Evolutionary conservation across 2,329 filamentous ascomycete genomes (phyloP).

Genomic region (Aspergillus sp.): DNA sequence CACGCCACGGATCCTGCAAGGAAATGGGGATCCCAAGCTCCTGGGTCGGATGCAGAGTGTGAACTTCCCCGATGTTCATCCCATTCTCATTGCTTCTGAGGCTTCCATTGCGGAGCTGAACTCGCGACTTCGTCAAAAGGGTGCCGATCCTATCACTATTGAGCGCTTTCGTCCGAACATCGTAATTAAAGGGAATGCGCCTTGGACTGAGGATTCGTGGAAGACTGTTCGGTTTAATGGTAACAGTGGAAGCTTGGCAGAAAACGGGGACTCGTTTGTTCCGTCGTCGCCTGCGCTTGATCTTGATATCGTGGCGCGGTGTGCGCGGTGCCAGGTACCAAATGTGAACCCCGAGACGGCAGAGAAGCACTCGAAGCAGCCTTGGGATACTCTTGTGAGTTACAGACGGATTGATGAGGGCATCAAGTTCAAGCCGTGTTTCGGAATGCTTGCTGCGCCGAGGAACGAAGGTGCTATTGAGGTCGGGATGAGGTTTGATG

Average conservation of each 20-base stretch:
- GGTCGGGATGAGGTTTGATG: slow-evolving; percentile 54
- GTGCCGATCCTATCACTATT: slow-evolving; percentile 47
- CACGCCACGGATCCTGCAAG: slow-evolving; percentile 46
- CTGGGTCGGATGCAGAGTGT: slow-evolving; percentile 50
- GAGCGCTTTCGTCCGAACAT: slow-evolving; percentile 61
- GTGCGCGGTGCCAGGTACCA: slow-evolving; percentile 56
- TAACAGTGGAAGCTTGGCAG: background rate
- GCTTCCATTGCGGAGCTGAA: slow-evolving; percentile 55
- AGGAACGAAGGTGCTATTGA: slow-evolving; percentile 48
- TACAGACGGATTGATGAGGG: slow-evolving; percentile 56
- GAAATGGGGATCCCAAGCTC: slow-evolving; percentile 48
- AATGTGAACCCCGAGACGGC: slow-evolving; percentile 60
- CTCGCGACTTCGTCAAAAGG: slow-evolving; percentile 37
- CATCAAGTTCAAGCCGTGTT: slow-evolving; percentile 58
- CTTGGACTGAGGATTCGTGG: slow-evolving; percentile 60
- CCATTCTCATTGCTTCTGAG: slow-evolving; percentile 50
- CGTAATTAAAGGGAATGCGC: slow-evolving; percentile 48
- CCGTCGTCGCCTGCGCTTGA: slow-evolving; percentile 23
- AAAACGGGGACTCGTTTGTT: background rate
- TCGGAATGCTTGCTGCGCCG: slow-evolving; percentile 60
- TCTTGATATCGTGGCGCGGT: slow-evolving; percentile 54
- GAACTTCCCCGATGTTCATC: slow-evolving; percentile 56
- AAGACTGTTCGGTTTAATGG: slow-evolving; percentile 44
- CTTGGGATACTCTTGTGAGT: slow-evolving; percentile 57
- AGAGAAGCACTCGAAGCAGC: slow-evolving; percentile 51